phyloP scores from a whole-genome alignment of 176 grass and related monocot species.

The Ensete glaucum region DNA sequence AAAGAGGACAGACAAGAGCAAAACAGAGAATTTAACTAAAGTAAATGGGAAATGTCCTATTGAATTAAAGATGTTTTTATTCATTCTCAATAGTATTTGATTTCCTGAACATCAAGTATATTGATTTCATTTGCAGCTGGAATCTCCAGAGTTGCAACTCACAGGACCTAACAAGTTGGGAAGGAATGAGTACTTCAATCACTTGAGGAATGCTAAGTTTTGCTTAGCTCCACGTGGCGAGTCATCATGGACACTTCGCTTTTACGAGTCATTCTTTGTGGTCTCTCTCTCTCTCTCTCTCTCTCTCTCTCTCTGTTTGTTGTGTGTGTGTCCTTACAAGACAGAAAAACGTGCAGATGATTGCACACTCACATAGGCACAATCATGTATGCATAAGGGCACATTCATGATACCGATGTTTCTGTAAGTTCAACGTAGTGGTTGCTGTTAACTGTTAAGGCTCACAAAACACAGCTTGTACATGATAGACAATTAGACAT shows the following conservation, averaged over 20 bases:
- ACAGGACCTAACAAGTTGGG: slow-evolving; percentile 73
- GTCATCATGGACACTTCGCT: slow-evolving; percentile 94
- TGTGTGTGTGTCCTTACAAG: neutral
- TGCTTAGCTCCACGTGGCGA: slow-evolving; percentile 93
- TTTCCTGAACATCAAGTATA: slow-evolving; percentile 13
- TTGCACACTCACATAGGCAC: no score
- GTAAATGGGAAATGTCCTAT: neutral
- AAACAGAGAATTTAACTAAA: neutral
- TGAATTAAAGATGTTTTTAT: neutral
- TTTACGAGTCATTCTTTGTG: slow-evolving; percentile 90
- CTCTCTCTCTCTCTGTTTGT: neutral
- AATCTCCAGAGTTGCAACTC: slow-evolving; percentile 82
- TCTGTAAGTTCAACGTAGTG: no score
- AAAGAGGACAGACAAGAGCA: neutral
- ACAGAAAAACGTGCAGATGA: no score
- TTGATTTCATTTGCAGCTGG: slow-evolving; percentile 44
- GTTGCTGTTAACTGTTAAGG: no score
- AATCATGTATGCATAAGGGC: no score
- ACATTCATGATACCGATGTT: no score
- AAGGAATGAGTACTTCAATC: slow-evolving; percentile 81
- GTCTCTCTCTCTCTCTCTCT: slow-evolving; percentile 26
- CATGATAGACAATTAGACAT: no score
- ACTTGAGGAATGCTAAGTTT: slow-evolving; percentile 92
- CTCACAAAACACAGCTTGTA: no score
- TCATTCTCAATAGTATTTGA: neutral